phyloP scores from a whole-genome alignment of 1,139 yeast genomes.

The Taphrina communis region DNA sequence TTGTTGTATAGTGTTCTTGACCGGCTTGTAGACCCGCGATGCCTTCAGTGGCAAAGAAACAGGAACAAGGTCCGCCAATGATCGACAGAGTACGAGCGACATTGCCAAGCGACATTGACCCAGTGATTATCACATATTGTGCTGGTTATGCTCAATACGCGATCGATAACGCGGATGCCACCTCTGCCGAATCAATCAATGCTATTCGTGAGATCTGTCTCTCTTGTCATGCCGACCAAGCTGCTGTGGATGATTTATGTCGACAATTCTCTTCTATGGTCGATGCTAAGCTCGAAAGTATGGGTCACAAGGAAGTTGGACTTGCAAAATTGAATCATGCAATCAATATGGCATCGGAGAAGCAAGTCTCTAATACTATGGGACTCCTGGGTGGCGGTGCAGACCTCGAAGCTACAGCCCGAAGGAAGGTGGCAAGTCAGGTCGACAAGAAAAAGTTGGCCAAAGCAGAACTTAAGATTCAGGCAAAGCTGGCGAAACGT shows the following conservation, averaged over 20 bases:
- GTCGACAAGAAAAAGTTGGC: constrained; percentile 96
- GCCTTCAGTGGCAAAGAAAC: constrained; percentile 1
- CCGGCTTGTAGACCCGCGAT: background rate
- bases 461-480: constrained; percentile 95
- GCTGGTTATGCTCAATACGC: constrained; percentile 36
- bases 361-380: constrained; percentile 38
- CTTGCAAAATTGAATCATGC: constrained; percentile 40
- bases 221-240: constrained; percentile 31
- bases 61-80: constrained; percentile 6
- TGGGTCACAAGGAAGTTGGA: constrained; percentile 31
- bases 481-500: constrained; percentile 93
- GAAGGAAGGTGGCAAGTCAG: constrained; percentile 87
- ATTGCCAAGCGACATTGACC: constrained; percentile 28
- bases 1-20: background rate
- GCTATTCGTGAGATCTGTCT: constrained; percentile 35
- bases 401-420: constrained; percentile 83
- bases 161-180: constrained; percentile 30
- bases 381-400: constrained; percentile 69
- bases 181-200: constrained; percentile 25
- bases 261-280: constrained; percentile 13
- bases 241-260: constrained; percentile 25
- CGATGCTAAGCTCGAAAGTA: constrained; percentile 15
- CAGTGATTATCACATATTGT: constrained; percentile 31
- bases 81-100: constrained; percentile 18
- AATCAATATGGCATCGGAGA: constrained; percentile 38